Percentiles rank a stretch among this genome's conserved stretches.
Evolutionary conservation across 352 stramenopile genomes (phyloP).

Genomic region (Phytophthora cactorum): DNA sequence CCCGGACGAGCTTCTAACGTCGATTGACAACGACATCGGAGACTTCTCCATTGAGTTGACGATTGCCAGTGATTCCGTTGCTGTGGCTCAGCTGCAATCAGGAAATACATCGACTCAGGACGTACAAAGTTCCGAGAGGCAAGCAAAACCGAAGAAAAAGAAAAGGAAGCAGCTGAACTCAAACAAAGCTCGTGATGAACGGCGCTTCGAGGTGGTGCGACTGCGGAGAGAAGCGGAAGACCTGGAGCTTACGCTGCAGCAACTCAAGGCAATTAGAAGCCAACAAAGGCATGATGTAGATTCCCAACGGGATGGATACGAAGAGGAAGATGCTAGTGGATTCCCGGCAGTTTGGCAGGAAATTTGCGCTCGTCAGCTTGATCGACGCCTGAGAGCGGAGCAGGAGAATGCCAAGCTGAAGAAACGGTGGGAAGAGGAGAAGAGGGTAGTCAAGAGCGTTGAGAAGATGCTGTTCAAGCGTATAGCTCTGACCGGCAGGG

Average conservation of each 20-base stretch:
- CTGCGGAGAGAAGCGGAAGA: conserved; percentile 23
- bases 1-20: conserved; percentile 16
- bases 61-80: neutral
- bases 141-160: conserved; percentile 11
- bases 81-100: neutral
- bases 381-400: conserved; percentile 28
- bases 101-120: neutral
- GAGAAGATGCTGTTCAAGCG: conserved; percentile 35
- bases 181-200: conserved; percentile 38
- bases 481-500: conserved; percentile 8
- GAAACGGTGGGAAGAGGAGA: conserved; percentile 32
- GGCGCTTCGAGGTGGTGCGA: conserved; percentile 24
- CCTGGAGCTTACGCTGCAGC: conserved; percentile 26
- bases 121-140: neutral
- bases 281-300: neutral
- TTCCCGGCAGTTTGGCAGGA: conserved; percentile 36
- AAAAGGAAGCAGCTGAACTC: conserved; percentile 27
- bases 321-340: neutral
- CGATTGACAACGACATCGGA: conserved; percentile 18
- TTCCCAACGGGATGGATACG: neutral
- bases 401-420: conserved; percentile 40
- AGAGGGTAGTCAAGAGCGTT: conserved; percentile 37
- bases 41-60: conserved; percentile 7
- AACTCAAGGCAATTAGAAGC: conserved; percentile 21
- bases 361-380: conserved; percentile 27